Conservation (phyloP, 2,329 filamentous ascomycete genomes). For the Exophiala lecanii-corni region DNA sequence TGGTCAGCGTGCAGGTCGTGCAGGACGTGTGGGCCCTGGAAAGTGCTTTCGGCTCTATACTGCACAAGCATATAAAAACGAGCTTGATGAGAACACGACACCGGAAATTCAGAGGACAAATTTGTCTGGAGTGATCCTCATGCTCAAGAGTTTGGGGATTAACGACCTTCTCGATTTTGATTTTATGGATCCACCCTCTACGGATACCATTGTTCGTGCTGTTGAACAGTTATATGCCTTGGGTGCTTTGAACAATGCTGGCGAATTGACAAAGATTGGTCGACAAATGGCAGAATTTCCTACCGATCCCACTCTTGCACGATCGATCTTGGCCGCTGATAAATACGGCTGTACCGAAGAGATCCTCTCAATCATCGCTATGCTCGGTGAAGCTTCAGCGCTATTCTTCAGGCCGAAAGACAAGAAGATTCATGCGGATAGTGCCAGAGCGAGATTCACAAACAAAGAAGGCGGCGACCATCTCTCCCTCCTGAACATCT, state of each 20-base stretch:
- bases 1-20: conserved; percentile 87
- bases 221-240: conserved; percentile 89
- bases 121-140: conserved; percentile 85
- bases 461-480: conserved; percentile 89
- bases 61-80: conserved; percentile 89
- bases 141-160: conserved; percentile 91
- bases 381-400: conserved; percentile 82
- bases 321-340: conserved; percentile 81
- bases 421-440: conserved; percentile 94
- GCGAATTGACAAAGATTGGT: conserved; percentile 83
- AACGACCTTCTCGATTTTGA: conserved; percentile 94
- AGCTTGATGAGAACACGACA: conserved; percentile 85
- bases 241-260: conserved; percentile 81
- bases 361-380: conserved; percentile 86
- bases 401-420: conserved; percentile 95
- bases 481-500: conserved; percentile 82
- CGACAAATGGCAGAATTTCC: conserved; percentile 95
- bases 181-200: conserved; percentile 92
- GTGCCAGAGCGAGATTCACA: conserved; percentile 81
- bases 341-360: conserved; percentile 92
- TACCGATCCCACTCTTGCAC: conserved; percentile 85
- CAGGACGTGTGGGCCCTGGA: conserved; percentile 84
- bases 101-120: conserved; percentile 94
- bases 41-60: conserved; percentile 94
- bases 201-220: conserved; percentile 81